Evolutionary conservation across 1,284 basidiomycete genomes (phyloP).

Genomic region (Ganoderma meredithae): DNA sequence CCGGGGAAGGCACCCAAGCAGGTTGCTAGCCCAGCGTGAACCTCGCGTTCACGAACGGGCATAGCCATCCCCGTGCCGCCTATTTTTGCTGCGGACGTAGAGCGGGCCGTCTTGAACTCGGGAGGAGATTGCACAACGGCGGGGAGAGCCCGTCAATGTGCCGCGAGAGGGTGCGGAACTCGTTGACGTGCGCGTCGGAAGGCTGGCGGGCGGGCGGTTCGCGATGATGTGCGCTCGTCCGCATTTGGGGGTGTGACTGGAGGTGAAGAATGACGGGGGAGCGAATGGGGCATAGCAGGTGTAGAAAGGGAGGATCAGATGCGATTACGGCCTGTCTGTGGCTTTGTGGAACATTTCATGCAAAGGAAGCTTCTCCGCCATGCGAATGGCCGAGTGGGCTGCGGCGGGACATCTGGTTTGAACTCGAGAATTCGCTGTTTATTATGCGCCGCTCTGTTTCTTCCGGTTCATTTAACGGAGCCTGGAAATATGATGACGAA

Average conservation of each 20-base stretch:
- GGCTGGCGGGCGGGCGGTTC: background rate
- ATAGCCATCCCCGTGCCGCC: background rate
- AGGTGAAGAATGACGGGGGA: constrained; percentile 3
- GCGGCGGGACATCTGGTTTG: background rate
- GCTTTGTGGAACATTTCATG: constrained; percentile 1
- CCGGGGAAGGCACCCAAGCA: background rate
- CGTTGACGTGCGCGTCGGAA: background rate
- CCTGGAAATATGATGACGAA: background rate
- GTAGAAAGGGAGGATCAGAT: constrained; percentile 24
- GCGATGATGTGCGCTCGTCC: constrained; percentile 13
- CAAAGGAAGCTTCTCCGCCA: background rate
- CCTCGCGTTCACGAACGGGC: background rate
- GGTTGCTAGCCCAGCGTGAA: background rate
- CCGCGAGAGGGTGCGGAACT: constrained; percentile 2
- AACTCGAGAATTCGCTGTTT: background rate
- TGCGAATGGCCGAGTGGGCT: constrained; percentile 6
- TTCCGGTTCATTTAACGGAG: background rate
- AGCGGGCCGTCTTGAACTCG: background rate
- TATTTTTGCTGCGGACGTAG: background rate
- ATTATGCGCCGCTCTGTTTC: background rate
- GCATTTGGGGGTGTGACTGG: constrained; percentile 9
- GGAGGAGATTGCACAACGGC: background rate
- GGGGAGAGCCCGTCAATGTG: constrained; percentile 5
- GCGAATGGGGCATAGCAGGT: constrained; percentile 7
- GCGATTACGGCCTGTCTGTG: constrained; percentile 26